A percentile compares a stretch with the other conserved stretches of the same genome.
Evolutionary conservation across 164 flowering plant genomes (phyloP).

Genomic region (Akebia trifoliata): DNA sequence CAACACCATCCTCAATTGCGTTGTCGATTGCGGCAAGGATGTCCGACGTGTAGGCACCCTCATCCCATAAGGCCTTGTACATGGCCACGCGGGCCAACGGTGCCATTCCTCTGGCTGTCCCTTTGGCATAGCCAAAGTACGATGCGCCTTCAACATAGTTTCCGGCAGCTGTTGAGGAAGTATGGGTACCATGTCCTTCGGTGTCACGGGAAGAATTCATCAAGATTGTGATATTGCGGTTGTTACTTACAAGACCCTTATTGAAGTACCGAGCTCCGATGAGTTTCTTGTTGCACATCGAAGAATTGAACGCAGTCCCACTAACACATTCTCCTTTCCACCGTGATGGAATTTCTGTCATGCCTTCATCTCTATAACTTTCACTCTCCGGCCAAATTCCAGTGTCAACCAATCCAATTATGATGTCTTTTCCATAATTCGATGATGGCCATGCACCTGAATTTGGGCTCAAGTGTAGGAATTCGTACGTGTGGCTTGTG

Average conservation of each 20-base stretch:
- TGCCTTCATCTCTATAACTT: conserved; percentile 55
- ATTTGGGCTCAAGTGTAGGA: conserved; percentile 40
- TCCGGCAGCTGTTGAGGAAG: conserved; percentile 66
- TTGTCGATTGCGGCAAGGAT: conserved; percentile 61
- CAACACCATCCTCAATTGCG: conserved; percentile 58
- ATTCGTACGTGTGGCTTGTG: conserved; percentile 54
- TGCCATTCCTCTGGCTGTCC: conserved; percentile 59
- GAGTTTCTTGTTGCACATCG: conserved; percentile 67
- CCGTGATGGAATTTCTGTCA: conserved; percentile 43
- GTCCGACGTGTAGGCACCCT: conserved; percentile 36
- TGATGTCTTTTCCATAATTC: conserved; percentile 44
- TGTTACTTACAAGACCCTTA: conserved; percentile 39
- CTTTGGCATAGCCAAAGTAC: conserved; percentile 55
- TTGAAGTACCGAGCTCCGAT: conserved; percentile 68
- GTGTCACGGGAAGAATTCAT: conserved; percentile 64
- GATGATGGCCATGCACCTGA: conserved; percentile 50
- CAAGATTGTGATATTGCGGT: conserved; percentile 35
- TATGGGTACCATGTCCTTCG: conserved; percentile 76
- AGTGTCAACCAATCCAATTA: conserved; percentile 63
- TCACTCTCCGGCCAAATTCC: conserved; percentile 83
- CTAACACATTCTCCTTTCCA: conserved; percentile 64
- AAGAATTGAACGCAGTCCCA: conserved; percentile 47
- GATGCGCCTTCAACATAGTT: conserved; percentile 39
- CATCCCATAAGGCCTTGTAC: conserved; percentile 62
- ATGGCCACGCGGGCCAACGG: conserved; percentile 57